Evolutionary conservation across 345 rosid species (phyloP).

Genomic region (Garcia nutans): DNA sequence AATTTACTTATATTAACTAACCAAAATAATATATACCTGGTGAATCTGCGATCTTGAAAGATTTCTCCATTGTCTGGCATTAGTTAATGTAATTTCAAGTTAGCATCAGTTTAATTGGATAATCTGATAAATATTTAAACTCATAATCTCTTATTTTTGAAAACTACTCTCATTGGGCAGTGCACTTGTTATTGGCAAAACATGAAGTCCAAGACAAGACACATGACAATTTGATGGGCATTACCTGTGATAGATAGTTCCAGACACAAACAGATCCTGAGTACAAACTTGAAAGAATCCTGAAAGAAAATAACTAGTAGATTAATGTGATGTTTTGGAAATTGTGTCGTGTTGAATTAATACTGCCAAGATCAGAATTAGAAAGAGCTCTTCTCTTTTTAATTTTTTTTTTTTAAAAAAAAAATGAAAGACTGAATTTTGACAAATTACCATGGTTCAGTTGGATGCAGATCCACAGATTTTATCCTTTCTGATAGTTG

Average conservation of each 20-base stretch:
- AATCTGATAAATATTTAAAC: neutral
- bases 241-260: conserved; percentile 41
- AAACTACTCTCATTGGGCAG: too few relatives aligned
- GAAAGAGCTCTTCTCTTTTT: too few relatives aligned
- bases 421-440: neutral
- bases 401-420: neutral
- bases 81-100: conserved; percentile 4
- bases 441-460: conserved; percentile 34
- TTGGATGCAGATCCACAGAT: conserved; percentile 41
- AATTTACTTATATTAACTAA: neutral
- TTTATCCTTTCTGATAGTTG: conserved; percentile 39
- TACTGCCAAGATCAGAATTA: neutral
- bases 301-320: neutral
- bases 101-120: neutral
- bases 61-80: conserved; percentile 23
- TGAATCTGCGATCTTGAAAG: conserved; percentile 26
- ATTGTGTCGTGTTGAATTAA: too few relatives aligned
- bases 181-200: too few relatives aligned
- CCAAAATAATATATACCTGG: conserved; percentile 15
- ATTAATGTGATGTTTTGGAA: neutral
- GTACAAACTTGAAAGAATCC: conserved; percentile 36
- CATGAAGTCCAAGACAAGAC: too few relatives aligned
- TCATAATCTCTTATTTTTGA: too few relatives aligned
- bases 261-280: conserved; percentile 39
- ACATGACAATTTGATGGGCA: too few relatives aligned